Evolutionary conservation across 225 moss, liverwort and hornwort genomes (phyloP).

Genomic region (Sphagnum tenellum): DNA sequence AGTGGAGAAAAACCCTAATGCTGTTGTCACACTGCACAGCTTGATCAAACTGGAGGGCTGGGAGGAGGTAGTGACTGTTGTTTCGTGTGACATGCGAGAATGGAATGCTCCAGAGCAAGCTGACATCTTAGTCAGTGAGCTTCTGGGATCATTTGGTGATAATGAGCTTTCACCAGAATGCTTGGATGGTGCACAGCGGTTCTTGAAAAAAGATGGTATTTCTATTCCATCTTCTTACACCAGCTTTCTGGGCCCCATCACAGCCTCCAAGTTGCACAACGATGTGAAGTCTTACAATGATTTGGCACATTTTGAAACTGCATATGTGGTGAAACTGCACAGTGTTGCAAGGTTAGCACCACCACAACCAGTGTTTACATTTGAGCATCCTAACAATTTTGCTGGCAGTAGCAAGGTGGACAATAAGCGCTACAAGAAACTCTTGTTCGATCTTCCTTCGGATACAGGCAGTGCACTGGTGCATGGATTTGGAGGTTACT

Average conservation of each 20-base stretch:
- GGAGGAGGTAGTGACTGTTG: constrained; percentile 78
- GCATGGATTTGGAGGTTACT: constrained; percentile 98
- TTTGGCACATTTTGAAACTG: constrained; percentile 94
- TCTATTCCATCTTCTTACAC: constrained; percentile 98
- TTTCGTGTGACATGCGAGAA: constrained; percentile 94
- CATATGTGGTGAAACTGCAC: constrained; percentile 95
- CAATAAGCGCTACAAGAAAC: constrained; percentile 83
- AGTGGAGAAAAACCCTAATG: constrained; percentile 97
- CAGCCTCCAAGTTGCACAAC: constrained; percentile 89
- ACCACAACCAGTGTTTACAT: constrained; percentile 93
- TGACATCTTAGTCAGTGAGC: constrained; percentile 94
- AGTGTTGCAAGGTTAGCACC: constrained; percentile 87
- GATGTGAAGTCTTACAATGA: constrained; percentile 96
- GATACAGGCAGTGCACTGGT: constrained; percentile 91
- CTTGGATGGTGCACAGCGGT: constrained; percentile 90
- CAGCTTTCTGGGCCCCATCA: constrained; percentile 80
- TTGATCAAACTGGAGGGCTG: constrained; percentile 92
- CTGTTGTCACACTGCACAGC: constrained; percentile 93
- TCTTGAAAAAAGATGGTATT: constrained; percentile 76
- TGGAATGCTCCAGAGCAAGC: constrained; percentile 98
- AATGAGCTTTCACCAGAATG: constrained; percentile 97
- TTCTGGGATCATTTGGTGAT: constrained; percentile 93
- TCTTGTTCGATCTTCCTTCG: constrained; percentile 79
- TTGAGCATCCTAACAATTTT: constrained; percentile 58
- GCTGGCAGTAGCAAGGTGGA: constrained; percentile 33